A percentile compares a stretch with the other conserved stretches of the same genome.
Conservation (phyloP, 352 stramenopile genomes). For the Phytophthora ramorum region DNA sequence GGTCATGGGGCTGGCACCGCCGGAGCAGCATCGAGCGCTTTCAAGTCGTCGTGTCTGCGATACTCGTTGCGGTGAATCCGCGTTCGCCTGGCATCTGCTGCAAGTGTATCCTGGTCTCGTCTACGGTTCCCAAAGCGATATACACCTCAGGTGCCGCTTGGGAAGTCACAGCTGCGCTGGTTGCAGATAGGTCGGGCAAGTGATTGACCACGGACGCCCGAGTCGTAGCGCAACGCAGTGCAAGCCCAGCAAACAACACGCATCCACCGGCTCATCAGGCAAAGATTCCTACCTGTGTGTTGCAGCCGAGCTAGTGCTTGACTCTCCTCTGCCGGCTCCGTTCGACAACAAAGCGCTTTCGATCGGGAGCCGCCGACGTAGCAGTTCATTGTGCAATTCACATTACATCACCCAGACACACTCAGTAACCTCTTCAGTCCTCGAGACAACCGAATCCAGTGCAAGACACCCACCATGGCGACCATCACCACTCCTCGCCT, state of each 20-base stretch:
- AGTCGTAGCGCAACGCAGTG: background rate
- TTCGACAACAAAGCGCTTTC: conserved; percentile 7
- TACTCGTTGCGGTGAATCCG: too few relatives aligned
- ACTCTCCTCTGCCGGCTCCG: conserved; percentile 16
- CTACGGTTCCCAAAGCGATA: conserved; percentile 27
- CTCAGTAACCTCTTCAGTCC: conserved; percentile 1
- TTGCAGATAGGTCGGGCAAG: conserved; percentile 14
- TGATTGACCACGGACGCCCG: background rate
- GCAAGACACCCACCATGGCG: conserved; percentile 13
- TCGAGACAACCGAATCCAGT: background rate
- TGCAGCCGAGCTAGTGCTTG: conserved; percentile 2
- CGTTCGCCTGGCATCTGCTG: conserved; percentile 22
- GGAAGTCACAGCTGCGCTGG: conserved; percentile 7
- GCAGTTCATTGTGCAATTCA: conserved; percentile 37
- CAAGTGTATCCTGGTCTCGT: conserved; percentile 26
- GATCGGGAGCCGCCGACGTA: background rate
- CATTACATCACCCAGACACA: conserved; percentile 17
- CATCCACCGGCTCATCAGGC: background rate
- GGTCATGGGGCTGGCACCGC: conserved; percentile 2
- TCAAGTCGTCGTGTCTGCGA: background rate
- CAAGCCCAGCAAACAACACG: too few relatives aligned
- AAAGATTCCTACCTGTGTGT: conserved; percentile 12
- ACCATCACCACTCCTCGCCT: conserved; percentile 32
- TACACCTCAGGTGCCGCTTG: conserved; percentile 17
- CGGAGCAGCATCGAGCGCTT: background rate